These are phyloP conservation scores for Shiraia sp. DNA, from an alignment of 2,329 filamentous ascomycete genomes.

Conservation along the genomic window DNA sequence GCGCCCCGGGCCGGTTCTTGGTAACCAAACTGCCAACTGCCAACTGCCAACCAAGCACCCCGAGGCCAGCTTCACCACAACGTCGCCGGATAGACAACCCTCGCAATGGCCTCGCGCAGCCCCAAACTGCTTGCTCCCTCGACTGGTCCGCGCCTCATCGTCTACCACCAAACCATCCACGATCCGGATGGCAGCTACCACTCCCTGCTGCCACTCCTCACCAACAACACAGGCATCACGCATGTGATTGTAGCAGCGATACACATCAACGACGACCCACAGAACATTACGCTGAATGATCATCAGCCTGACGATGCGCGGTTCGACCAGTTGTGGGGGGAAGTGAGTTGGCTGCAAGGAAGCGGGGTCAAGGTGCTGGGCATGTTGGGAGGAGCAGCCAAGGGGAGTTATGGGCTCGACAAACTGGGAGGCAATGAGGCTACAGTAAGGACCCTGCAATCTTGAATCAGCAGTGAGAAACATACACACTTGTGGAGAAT, in stretches of 20 bases:
- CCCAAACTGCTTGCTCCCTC: slow-evolving; percentile 40
- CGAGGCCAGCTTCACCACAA: no score
- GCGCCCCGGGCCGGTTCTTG: neutral
- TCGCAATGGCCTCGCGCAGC: slow-evolving; percentile 33
- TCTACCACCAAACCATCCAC: slow-evolving; percentile 70
- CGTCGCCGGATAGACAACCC: no score
- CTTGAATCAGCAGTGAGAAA: no score
- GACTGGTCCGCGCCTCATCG: slow-evolving; percentile 50
- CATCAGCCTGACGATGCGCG: slow-evolving; percentile 68
- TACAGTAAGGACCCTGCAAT: no score
- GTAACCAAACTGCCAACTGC: no score
- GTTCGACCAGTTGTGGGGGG: slow-evolving; percentile 76
- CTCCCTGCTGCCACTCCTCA: slow-evolving; percentile 64
- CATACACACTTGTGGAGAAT: no score
- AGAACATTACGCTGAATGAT: slow-evolving; percentile 78
- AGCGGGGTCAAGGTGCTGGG: slow-evolving; percentile 78
- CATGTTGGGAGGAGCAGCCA: slow-evolving; percentile 85
- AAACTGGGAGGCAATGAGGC: slow-evolving; percentile 46
- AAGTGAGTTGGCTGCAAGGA: slow-evolving; percentile 71
- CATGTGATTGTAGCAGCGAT: slow-evolving; percentile 87
- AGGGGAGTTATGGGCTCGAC: slow-evolving; percentile 72
- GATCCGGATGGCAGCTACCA: slow-evolving; percentile 58
- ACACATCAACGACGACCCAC: slow-evolving; percentile 73
- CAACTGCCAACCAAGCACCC: no score
- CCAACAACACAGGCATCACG: slow-evolving; percentile 66